Evolutionary conservation across 2,329 filamentous ascomycete species (phyloP), one percentile per base, ranked within the genome.

Genomic region (Talaromyces funiculosus): DNA sequence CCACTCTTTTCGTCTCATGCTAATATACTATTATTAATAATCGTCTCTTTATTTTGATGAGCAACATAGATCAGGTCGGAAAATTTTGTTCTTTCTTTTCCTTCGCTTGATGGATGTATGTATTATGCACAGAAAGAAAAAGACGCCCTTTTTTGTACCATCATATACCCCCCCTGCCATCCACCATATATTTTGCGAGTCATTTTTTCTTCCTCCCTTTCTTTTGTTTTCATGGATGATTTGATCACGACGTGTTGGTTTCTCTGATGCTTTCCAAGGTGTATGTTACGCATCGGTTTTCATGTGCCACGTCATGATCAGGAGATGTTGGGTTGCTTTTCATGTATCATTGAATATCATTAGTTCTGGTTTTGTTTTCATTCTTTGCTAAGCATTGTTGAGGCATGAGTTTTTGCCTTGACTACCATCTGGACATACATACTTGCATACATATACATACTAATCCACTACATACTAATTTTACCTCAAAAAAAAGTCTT

Each of bases 1-100:
- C 42, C 29, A 31, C 24, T 26, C 47, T 51, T 24, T 51, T n/a
- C 26, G 22, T 64, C 61, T 64, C 67, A 65, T 64, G 62, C 61
- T 68, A 64, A 69, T 68, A 67, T 68, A 69, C 57, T 69, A 67
- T 65, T 53, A 66, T 65, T 57, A 65, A 47, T 67, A 67, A 59
- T 60, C 26, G 55, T 61, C 53, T 59, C 33, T 54, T 35, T 61
- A 56, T 54, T 22, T 51, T 53, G 51, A 43, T 51, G 62, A 66
- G 64, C 64, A 64, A 65, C 61, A 65, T 69, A 67, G 64, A 68
- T 63, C 58, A 65, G 66, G 62, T 62, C n/a, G 47, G 47, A 14
- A 22, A 26, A 9, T 45, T 20, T 45, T 47, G 24, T 55, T 29
- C 58, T 54, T 26, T 55, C 12, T n/a, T 51, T 59, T 24, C 22